Evolutionary conservation across 192 early-diverging fungal genomes (phyloP).

Genomic region (Coemansia sp.): DNA sequence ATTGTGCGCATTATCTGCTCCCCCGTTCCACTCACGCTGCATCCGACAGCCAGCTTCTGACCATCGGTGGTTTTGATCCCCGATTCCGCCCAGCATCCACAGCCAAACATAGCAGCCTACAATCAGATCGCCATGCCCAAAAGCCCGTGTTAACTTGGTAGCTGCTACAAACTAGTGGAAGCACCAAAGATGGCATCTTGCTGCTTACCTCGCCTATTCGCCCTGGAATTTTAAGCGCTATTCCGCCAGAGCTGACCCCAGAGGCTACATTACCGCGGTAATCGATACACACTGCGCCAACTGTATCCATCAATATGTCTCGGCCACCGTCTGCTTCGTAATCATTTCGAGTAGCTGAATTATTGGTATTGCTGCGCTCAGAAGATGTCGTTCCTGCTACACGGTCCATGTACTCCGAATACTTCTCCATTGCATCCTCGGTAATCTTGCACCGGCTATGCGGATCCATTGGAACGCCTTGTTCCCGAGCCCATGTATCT

Average conservation of each 20-base stretch:
- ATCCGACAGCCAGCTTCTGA: conserved; percentile 50
- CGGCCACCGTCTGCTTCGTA: no score
- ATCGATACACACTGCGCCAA: conserved; percentile 82
- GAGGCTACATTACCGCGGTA: conserved; percentile 60
- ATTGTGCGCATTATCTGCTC: conserved; percentile 36
- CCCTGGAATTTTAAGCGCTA: conserved; percentile 79
- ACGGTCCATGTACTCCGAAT: conserved; percentile 25
- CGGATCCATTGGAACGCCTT: conserved; percentile 12
- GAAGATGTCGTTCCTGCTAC: neutral
- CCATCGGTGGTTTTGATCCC: conserved; percentile 7
- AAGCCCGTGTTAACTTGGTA: neutral
- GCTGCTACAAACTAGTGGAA: neutral
- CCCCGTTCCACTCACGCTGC: no score
- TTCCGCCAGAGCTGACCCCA: conserved; percentile 85
- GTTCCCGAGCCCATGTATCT: conserved; percentile 32
- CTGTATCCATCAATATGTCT: conserved; percentile 68
- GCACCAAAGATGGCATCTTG: no score
- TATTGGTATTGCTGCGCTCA: neutral
- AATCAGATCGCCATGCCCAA: neutral
- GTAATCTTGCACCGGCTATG: conserved; percentile 28
- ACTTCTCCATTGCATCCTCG: conserved; percentile 13
- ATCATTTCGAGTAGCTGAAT: neutral
- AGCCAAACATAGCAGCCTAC: conserved; percentile 80
- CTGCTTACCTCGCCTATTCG: conserved; percentile 75
- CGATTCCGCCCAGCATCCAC: conserved; percentile 78